phyloP scores from a whole-genome alignment of 805 yeast species.

The Metschnikowia anglica region DNA sequence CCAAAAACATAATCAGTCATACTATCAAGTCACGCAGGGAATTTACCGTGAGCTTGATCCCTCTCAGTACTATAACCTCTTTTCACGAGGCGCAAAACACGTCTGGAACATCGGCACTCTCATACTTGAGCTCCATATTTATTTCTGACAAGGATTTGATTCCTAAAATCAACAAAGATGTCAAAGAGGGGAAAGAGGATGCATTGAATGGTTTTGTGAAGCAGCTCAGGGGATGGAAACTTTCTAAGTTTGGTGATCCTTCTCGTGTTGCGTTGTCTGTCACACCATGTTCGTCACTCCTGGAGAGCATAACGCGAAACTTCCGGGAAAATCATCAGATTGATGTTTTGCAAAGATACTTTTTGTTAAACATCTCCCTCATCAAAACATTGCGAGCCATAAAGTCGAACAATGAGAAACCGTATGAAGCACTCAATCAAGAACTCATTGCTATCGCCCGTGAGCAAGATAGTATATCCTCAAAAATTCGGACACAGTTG shows the following conservation, averaged over 20 bases:
- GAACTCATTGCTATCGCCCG: slow-evolving; percentile 6
- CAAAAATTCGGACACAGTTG: slow-evolving; percentile 19
- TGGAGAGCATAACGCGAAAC: slow-evolving; percentile 12
- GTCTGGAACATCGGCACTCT: slow-evolving; percentile 6
- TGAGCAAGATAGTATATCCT: slow-evolving; percentile 25
- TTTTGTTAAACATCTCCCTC: slow-evolving; percentile 25
- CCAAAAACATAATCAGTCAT: slow-evolving; percentile 20
- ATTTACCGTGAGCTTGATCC: slow-evolving; percentile 12
- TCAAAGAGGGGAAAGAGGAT: slow-evolving; percentile 3
- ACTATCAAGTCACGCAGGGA: slow-evolving; percentile 23
- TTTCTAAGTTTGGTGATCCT: slow-evolving; percentile 7
- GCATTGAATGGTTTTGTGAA: slow-evolving; percentile 17
- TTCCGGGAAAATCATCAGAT: slow-evolving; percentile 23
- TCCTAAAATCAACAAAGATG: slow-evolving; percentile 7
- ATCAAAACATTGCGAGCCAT: slow-evolving; percentile 18
- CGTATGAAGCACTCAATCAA: slow-evolving; percentile 5
- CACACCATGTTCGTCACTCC: slow-evolving; percentile 2
- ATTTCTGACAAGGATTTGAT: slow-evolving; percentile 1
- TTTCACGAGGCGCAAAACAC: not conserved
- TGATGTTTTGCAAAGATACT: slow-evolving; percentile 23
- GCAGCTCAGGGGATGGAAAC: slow-evolving; percentile 20
- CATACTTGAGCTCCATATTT: slow-evolving; percentile 8
- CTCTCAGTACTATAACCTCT: not conserved
- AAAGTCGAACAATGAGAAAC: not conserved
- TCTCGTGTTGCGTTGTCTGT: not conserved